These are phyloP conservation scores for Russula olivacea DNA, from an alignment of 768 basidiomycete species.

Conservation along the genomic window DNA sequence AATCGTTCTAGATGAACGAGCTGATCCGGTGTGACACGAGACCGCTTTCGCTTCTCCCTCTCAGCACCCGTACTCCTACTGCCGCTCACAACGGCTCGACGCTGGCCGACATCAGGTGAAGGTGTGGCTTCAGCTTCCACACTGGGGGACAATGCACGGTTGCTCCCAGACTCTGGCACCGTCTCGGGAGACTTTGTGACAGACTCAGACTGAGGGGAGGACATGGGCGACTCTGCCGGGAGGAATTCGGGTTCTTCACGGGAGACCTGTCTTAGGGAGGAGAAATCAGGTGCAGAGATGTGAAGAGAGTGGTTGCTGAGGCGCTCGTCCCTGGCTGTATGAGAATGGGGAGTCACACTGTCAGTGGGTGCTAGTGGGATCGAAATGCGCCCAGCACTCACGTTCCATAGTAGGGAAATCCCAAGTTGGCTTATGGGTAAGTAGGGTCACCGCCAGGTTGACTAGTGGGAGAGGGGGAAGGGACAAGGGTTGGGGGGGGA, in stretches of 20 bases:
- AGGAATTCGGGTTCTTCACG: constrained; percentile 9
- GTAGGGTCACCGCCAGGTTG: constrained; percentile 26
- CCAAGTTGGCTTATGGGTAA: constrained; percentile 21
- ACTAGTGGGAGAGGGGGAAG: background rate
- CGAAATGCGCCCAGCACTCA: constrained; percentile 7
- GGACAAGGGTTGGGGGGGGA: background rate
- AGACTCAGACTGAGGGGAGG: constrained; percentile 20
- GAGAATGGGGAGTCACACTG: background rate
- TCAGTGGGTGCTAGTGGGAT: background rate
- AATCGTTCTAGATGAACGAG: constrained; percentile 68
- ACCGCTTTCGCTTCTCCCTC: constrained; percentile 65
- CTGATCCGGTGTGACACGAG: constrained; percentile 74
- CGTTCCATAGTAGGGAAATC: constrained; percentile 26
- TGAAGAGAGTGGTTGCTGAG: constrained; percentile 2
- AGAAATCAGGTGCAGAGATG: constrained; percentile 1
- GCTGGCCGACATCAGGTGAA: constrained; percentile 17
- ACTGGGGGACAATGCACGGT: constrained; percentile 15
- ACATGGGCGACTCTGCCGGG: constrained; percentile 18
- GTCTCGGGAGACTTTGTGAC: constrained; percentile 20
- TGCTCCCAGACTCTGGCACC: constrained; percentile 12
- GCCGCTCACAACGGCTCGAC: constrained; percentile 18
- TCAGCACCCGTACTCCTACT: constrained; percentile 24
- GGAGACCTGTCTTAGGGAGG: constrained; percentile 4
- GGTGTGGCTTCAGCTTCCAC: constrained; percentile 11
- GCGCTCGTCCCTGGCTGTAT: constrained; percentile 23